Evolutionary conservation across 108 stramenopile genomes (phyloP), one percentile per base, ranked within the genome.

Genomic region (Skeletonema menzelii): DNA sequence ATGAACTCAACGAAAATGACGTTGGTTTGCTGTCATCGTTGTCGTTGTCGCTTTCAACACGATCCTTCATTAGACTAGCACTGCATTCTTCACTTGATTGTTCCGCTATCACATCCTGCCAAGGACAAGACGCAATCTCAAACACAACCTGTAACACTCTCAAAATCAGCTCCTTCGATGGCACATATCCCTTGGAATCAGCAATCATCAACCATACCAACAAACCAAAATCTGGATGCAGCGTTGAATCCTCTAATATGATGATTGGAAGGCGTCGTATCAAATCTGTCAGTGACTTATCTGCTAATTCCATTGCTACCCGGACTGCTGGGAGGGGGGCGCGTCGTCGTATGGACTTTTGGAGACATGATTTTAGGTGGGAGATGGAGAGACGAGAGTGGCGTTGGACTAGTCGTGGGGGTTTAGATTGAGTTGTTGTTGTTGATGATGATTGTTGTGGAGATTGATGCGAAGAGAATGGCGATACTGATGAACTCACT

Each of bases 191-290:
- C 76, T 97, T 96, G n/a, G 86, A 87, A 22, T 88, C 84, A 3
- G 97, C 96, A 60, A 88, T 83, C 95, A 96, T 95, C 27, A 94
- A 77, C 96, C 96, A 97, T 2, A 88, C 86, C 24, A 96, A 56
- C n/a, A 97, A 72, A 0, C 88, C 82, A 57, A 91, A 81, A 32
- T 91, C 87, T 2, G 91, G 90, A 71, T 97, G 97, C 59, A 96
- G 69, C 13, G 90, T 84, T 7, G 93, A 87, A 83, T 97, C 97
- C 80, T 97, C 97, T 57, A 96, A 59, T 19, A 88, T 67, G 38
- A 97, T 97, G 13, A 97, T 85, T 8, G 95, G 93, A 27, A 97
- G 65, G n/a, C 97, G 74, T 37, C 95, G 84, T 14, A 94, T 69
- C 56, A 96, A 67, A 49, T 92, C 88, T 2, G 77, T 82, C 62